Evolutionary conservation across 2,329 filamentous ascomycete species (phyloP), one percentile per base, ranked within the genome.

Genomic region (Aspergillus arachidicola): DNA sequence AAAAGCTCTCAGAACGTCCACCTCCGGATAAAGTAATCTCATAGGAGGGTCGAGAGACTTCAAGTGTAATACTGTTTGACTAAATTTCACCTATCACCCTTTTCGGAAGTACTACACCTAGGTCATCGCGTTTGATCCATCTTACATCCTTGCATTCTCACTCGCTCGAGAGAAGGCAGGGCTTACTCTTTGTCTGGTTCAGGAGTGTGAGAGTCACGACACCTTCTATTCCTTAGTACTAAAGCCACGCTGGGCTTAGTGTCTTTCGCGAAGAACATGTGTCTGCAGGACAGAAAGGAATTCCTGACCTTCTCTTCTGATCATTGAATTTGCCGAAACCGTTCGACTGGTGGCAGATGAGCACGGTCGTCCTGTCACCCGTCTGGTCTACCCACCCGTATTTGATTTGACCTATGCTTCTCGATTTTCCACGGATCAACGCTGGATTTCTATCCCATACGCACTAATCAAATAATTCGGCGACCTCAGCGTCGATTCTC

Each of bases 301-400:
- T 32, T 54, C 51, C 51, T 55, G 51, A 55, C 51, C 51, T 55
- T 55, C 51, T 55, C 51, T 55, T 55, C 51, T 55, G 51, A 55
- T 55, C 51, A 55, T 11, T n/a, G 26, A 32, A 51, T 38, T 38
- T 55, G 6, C 34, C 28, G 26, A 32, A 51, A 48, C 50, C 19
- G 50, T 53, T 41, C 50, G 28, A 30, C 50, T n/a, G 28, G 26
- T 55, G 51, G 34, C 32, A 38, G 51, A 55, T 38, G 32, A 55
- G 34, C 34, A 55, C 32, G 36, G 28, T n/a, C 50, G 16, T n/a
- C 19, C 38, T 41, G 26, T 30, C 50, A 53, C 50, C 50, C 9
- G 30, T 53, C 50, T 26, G 4, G 26, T 41, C 34, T 38, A 6
- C 34, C 51, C 51, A 55, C 32, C 32, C 14, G 6, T 11, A 36